Percentiles rank a stretch among this genome's conserved stretches.
phyloP scores from a whole-genome alignment of 345 rosid genomes.

The Limnanthes douglasii region DNA sequence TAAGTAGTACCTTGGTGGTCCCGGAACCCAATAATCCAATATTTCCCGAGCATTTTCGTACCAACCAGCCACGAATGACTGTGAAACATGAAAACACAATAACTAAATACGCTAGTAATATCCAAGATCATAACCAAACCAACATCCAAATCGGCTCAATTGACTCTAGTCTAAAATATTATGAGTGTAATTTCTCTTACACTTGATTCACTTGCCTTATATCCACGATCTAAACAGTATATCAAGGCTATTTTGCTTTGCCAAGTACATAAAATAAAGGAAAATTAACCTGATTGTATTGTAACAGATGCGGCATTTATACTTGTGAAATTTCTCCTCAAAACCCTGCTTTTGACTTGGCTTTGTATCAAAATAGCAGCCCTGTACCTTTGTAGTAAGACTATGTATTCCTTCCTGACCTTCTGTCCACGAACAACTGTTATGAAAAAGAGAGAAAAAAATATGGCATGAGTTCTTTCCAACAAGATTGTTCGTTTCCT shows the following conservation, averaged over 20 bases:
- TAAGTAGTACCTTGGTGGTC: slow-evolving; percentile 32
- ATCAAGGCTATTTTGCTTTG: too few species aligned
- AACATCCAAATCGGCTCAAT: too few species aligned
- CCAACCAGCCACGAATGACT: slow-evolving; percentile 95
- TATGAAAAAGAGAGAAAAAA: slow-evolving; percentile 10
- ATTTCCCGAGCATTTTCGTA: slow-evolving; percentile 84
- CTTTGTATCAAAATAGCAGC: slow-evolving; percentile 83
- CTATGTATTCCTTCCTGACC: slow-evolving; percentile 48
- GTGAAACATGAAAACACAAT: slow-evolving; percentile 10
- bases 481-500: neutral
- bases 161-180: too few species aligned
- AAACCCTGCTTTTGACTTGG: slow-evolving; percentile 36
- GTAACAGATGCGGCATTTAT: slow-evolving; percentile 36
- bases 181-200: too few species aligned
- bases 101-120: neutral
- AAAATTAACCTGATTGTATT: slow-evolving; percentile 61
- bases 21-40: slow-evolving; percentile 43
- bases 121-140: neutral
- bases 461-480: neutral
- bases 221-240: too few species aligned
- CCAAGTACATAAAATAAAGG: too few species aligned
- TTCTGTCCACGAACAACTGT: slow-evolving; percentile 76
- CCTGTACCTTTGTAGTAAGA: slow-evolving; percentile 48
- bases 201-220: too few species aligned
- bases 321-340: slow-evolving; percentile 25